phyloP scores from a whole-genome alignment of 2,329 filamentous ascomycete species.

The Aspergillus neoniger region DNA sequence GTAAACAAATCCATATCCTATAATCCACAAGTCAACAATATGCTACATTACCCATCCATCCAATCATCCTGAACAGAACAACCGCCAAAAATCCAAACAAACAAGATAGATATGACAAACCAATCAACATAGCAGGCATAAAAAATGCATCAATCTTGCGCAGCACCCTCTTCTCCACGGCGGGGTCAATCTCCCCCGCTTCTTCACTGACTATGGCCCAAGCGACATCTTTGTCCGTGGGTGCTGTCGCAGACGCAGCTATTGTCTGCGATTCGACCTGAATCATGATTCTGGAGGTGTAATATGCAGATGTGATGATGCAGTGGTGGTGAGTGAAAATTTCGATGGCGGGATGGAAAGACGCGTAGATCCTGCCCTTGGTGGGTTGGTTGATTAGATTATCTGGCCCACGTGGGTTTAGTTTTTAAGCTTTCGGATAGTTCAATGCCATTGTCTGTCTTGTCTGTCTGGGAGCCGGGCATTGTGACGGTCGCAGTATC shows the following conservation, averaged over 20 bases:
- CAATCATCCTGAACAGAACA: not conserved
- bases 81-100: not conserved
- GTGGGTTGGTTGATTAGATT: no score
- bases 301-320: not conserved
- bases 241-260: not conserved
- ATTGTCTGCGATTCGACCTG: not conserved
- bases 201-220: slow-evolving; percentile 13
- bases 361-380: not conserved
- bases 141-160: slow-evolving; percentile 17
- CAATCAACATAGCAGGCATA: slow-evolving; percentile 58
- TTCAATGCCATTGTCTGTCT: no score
- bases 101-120: slow-evolving; percentile 27
- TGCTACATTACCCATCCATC: not conserved
- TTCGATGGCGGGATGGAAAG: not conserved
- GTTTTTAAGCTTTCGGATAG: no score
- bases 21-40: not conserved
- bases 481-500: no score
- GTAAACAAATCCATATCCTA: slow-evolving; percentile 65
- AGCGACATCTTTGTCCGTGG: not conserved
- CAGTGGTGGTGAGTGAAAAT: not conserved
- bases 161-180: slow-evolving; percentile 10
- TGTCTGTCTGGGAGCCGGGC: no score
- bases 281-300: not conserved
- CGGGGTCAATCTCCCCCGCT: slow-evolving; percentile 14
- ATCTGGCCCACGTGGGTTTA: no score